Percentiles rank a stretch among this genome's conserved stretches.
Conservation (phyloP, 805 yeast genomes). For the Wickerhamiella domercqiae region DNA sequence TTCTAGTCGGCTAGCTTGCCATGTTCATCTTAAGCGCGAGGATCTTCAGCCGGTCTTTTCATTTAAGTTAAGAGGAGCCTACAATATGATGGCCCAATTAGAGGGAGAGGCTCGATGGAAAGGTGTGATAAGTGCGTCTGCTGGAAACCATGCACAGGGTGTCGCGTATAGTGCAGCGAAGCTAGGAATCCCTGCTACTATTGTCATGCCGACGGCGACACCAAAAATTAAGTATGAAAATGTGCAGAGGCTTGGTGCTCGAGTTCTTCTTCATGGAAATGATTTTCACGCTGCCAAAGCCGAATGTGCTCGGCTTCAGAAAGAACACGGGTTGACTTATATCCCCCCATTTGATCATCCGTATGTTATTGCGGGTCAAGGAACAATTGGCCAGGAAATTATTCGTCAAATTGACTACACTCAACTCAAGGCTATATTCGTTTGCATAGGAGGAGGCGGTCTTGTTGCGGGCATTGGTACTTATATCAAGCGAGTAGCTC, state of each 20-base stretch:
- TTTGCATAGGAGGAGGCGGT: slow-evolving; percentile 97
- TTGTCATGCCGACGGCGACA: slow-evolving; percentile 95
- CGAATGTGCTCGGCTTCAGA: slow-evolving; percentile 64
- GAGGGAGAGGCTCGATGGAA: slow-evolving; percentile 39
- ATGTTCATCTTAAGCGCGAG: slow-evolving; percentile 72
- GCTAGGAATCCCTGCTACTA: slow-evolving; percentile 81
- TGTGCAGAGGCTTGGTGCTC: slow-evolving; percentile 83
- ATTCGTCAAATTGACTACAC: slow-evolving; percentile 70
- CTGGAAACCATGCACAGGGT: slow-evolving; percentile 99
- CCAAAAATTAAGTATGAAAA: slow-evolving; percentile 89
- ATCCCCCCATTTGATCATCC: slow-evolving; percentile 99
- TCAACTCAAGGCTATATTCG: slow-evolving; percentile 71
- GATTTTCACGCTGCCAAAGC: slow-evolving; percentile 91
- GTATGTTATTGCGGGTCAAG: slow-evolving; percentile 96
- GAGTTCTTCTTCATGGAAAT: slow-evolving; percentile 83
- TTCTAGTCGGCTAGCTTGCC: slow-evolving; percentile 59
- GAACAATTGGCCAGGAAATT: slow-evolving; percentile 89
- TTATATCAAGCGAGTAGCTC: slow-evolving; percentile 86
- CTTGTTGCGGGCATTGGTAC: slow-evolving; percentile 80
- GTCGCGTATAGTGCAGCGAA: slow-evolving; percentile 85
- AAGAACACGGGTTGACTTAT: slow-evolving; percentile 60
- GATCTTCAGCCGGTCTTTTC: slow-evolving; percentile 90
- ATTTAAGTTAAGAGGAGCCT: slow-evolving; percentile 93
- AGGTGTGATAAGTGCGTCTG: slow-evolving; percentile 96
- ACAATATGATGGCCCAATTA: slow-evolving; percentile 87